A percentile compares a stretch with the other conserved stretches of the same genome.
Evolutionary conservation across 805 yeast species (phyloP).

Genomic region (Barnettozyma wickerhamii): DNA sequence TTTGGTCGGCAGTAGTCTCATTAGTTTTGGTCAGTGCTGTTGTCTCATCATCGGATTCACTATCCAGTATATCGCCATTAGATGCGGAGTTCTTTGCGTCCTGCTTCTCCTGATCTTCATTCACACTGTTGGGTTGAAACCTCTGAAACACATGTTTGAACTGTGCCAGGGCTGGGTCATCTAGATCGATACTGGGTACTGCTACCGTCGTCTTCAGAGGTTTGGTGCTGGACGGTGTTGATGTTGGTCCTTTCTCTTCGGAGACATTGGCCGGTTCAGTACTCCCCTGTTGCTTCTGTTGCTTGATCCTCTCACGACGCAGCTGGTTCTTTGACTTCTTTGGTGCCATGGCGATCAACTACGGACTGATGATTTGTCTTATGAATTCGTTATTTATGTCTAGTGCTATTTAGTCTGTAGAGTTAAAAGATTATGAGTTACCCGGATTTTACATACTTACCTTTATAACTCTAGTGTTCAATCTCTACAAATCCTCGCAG

Average conservation of each 20-base stretch:
- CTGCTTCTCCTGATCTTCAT: conserved; percentile 8
- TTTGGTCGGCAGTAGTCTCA: conserved; percentile 14
- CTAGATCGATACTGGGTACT: conserved; percentile 19
- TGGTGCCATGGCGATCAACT: conserved; percentile 6
- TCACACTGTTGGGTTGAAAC: conserved; percentile 24
- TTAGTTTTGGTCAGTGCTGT: conserved; percentile 7
- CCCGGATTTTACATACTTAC: no score
- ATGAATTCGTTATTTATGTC: no score
- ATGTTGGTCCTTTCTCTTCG: no score
- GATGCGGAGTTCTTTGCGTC: conserved; percentile 14
- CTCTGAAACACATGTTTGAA: conserved; percentile 32
- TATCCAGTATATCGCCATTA: conserved; percentile 29
- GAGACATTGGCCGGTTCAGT: no score
- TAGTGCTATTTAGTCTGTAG: background rate
- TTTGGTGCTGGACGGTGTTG: conserved; percentile 9
- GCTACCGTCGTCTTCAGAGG: no score
- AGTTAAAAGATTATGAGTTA: background rate
- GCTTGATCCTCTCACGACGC: conserved; percentile 32
- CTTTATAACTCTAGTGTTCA: no score
- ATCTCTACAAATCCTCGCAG: no score
- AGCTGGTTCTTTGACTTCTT: conserved; percentile 34
- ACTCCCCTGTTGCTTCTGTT: conserved; percentile 19
- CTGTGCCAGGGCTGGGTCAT: conserved; percentile 30
- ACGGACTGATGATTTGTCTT: background rate
- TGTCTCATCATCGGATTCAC: conserved; percentile 17